These are phyloP conservation scores for Termitomyces sp. DNA, from an alignment of 768 basidiomycete species.

Conservation along the genomic window DNA sequence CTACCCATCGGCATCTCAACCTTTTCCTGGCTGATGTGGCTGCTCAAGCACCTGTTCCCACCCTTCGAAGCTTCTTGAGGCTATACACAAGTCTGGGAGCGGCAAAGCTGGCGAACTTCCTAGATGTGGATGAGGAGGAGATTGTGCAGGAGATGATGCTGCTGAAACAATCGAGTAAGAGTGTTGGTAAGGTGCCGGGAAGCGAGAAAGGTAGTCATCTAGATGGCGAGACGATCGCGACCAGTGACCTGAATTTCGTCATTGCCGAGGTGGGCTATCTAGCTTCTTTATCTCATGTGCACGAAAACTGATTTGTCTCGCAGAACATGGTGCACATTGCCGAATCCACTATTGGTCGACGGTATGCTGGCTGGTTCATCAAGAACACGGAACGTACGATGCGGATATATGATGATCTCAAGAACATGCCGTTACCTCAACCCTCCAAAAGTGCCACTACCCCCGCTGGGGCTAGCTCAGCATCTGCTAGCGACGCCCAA, in stretches of 20 bases:
- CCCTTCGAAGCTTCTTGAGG: slow-evolving; percentile 88
- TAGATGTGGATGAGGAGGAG: slow-evolving; percentile 90
- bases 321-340: slow-evolving; percentile 97
- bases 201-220: slow-evolving; percentile 56
- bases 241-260: slow-evolving; percentile 93
- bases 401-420: slow-evolving; percentile 79
- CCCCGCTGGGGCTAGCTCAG: slow-evolving; percentile 20
- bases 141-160: slow-evolving; percentile 97
- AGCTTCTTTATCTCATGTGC: neutral
- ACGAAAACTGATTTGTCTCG: neutral
- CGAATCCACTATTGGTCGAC: slow-evolving; percentile 88
- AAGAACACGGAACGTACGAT: slow-evolving; percentile 92
- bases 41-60: slow-evolving; percentile 74
- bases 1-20: slow-evolving; percentile 78
- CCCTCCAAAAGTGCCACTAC: slow-evolving; percentile 24
- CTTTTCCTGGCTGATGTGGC: slow-evolving; percentile 83
- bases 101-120: slow-evolving; percentile 86
- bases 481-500: slow-evolving; percentile 20
- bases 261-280: slow-evolving; percentile 75
- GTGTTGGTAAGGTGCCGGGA: slow-evolving; percentile 63
- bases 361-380: slow-evolving; percentile 97
- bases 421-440: slow-evolving; percentile 42
- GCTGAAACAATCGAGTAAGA: slow-evolving; percentile 85
- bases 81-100: slow-evolving; percentile 93
- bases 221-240: slow-evolving; percentile 83